Base-by-base conservation (phyloP, 1,284 basidiomycete genomes). In the Fomitiporia mediterranea region DNA sequence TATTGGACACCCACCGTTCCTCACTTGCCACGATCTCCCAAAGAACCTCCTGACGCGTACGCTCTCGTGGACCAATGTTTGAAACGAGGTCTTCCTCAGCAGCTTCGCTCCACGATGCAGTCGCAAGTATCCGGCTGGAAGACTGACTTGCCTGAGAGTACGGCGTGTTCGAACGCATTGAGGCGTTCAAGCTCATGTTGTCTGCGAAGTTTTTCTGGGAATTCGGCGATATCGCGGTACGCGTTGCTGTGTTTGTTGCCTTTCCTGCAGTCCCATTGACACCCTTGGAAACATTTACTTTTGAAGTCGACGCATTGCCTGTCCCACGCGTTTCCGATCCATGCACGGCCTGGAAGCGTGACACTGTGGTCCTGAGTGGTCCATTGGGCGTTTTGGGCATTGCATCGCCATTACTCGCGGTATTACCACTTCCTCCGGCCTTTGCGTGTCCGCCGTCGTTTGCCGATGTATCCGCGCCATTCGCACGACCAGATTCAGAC, bases 11-110 rank as follows among this genome's bases (percentile, higher is more conserved):
- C 66, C 66, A 94, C 90, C 94, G 82, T 70, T 98, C 95, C 72
- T 98, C 96, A 64, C 91, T 94, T 38, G 91, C 90, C 46, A 99
- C 95, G 63, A 99, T 98, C 74, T 99, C 96, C 81, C 94, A 98
- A 32, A 99, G 72, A 2, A 98, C 96, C 74, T 99, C 96, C 69
- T 98, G 96, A 51, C 96, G 80, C 28, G 94, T 98, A 51, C 96
- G 83, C 69, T 99, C 96, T 56, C 94, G 81, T 21, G 92, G 86
- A 19, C 94, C 92, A 19, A 99, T 77, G 67, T 99, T 96, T 40
- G 86, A 86, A 6, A 98, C 93, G 30, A 99, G 82, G 68, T 99
- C 96, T 57, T 93, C 91, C 68, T 97, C 91, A 6, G 94, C 94
- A 66, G 91, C 90, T 69, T 98, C 92, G 66, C 91, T 94, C 96